Evolutionary conservation across 192 early-diverging fungal genomes (phyloP), one percentile per base, ranked within the genome.

Genomic region (Chytriomyces confervae): DNA sequence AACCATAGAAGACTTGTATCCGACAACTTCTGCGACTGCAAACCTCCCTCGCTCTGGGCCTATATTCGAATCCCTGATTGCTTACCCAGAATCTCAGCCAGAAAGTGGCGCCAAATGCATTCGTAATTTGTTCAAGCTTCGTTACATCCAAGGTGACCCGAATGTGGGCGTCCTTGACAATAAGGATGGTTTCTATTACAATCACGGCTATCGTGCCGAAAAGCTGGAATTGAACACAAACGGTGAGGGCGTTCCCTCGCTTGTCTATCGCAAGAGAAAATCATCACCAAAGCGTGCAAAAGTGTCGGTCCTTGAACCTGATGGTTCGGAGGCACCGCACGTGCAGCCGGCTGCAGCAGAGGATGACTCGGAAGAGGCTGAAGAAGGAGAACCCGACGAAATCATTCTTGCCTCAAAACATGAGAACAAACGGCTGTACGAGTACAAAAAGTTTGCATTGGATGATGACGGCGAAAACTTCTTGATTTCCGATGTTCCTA

Each of bases 181-280:
- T 50, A 70, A 70, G 50, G 69, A 70, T 45, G n/a, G 45, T 20
- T 70, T 70, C 36, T 70, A 70, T 50, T 53, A 70, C 47, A 27
- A 18, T 53, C 69, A 10, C 20, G 50, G 69, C 24, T 70, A 70
- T 50, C 10, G 50, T 6, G 27, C 20, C 13, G 20, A 23, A n/a
- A 70, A 9, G n/a, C 49, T 29, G 69, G 49, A 70, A 20, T 70
- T 70, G 11, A 45, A 70, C 23, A 48, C 46, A 43, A 11, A 61
- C 61, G 23, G 36, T 45, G 72, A 4, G 24, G 43, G 10, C 11
- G 20, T 62, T 9, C 36, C 61, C 8, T 3, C 29, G 7, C 44
- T 44, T 13, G 7, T 74, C 13, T 74, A 74, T 57, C 72, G 72
- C 13, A 61, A 27, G 8, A 44, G 29, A 47, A 61, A 62, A 61